A percentile compares a stretch with the other conserved stretches of the same genome.
These are phyloP conservation scores for Trichoderma sp. DNA, from an alignment of 2,329 filamentous ascomycete genomes.

Conservation along the genomic window DNA sequence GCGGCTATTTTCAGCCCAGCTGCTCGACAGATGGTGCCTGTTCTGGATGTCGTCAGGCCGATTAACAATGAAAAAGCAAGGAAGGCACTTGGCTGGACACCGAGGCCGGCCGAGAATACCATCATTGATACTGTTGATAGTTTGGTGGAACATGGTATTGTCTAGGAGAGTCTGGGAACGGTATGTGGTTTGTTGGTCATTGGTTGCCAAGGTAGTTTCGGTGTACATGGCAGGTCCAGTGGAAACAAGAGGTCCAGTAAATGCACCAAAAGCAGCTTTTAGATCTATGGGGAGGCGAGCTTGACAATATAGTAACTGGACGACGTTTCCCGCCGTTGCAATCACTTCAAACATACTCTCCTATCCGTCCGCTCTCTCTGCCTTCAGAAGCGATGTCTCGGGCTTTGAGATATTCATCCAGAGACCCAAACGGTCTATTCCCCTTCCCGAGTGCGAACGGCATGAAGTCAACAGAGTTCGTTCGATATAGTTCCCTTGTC, in stretches of 20 bases:
- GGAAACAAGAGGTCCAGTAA: no score
- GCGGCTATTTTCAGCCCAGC: constrained; percentile 9
- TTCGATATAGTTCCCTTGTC: no score
- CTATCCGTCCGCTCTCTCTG: constrained; percentile 10
- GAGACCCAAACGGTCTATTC: background rate
- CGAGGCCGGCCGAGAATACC: background rate
- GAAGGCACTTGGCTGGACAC: constrained; percentile 3
- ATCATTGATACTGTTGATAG: constrained; percentile 15
- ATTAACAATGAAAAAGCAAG: constrained; percentile 1
- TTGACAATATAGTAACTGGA: background rate
- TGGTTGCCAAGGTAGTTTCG: no score
- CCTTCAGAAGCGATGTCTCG: constrained; percentile 13
- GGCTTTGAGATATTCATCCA: constrained; percentile 16
- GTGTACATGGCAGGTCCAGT: no score
- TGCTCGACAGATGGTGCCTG: constrained; percentile 2
- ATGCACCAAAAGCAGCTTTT: no score
- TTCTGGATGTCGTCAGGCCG: background rate
- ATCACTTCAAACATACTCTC: constrained; percentile 1
- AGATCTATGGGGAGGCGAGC: no score
- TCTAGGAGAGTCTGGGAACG: background rate
- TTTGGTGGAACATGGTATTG: background rate
- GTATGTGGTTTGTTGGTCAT: no score
- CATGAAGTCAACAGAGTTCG: no score
- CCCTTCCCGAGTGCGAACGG: no score
- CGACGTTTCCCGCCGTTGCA: background rate